Evolutionary conservation across 1,139 yeast genomes (phyloP), one percentile per base, ranked within the genome.

Genomic region (Groenewaldozyma auringiensis): DNA sequence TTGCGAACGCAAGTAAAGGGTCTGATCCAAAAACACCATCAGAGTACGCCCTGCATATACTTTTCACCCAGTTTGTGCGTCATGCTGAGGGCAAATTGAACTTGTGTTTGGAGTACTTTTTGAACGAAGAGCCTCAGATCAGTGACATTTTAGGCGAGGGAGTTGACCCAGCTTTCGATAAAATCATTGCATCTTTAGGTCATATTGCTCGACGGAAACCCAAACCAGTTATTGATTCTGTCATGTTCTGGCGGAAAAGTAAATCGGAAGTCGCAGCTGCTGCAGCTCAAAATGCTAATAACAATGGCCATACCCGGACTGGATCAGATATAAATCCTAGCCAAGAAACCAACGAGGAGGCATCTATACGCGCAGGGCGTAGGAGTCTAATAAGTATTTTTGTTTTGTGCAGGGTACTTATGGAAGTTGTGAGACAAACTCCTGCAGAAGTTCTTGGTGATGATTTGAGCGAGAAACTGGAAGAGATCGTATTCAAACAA

Each of bases 221-320:
- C 0, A 89, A 88, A 58, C 95, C 96, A 0, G 96, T 94, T 2
- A 89, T 94, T 40, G 98, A 94, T 62, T 86, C 95, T 20, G 96
- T 92, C 49, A 89, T 94, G 97, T 89, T 85, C 60, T 92, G 99
- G 99, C 74, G 98, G 49, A 87, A 89, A 62, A 79, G 94, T 3
- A 82, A 92, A 62, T 81, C 94, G 25, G 96, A 89, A 55, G 82
- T 85, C 2, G 88, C 95, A 0, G 74, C 81, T 2, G 71, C 80
- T 68, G 94, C 95, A 0, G 80, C 59, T 18, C 50, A 44, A 40
- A 48, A 42, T 13, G 39, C 41, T 36, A 21, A 27, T 33, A 40
- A 43, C 47, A 41, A 48, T 45, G 50, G 51, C 36, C 48, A 43
- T 33, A 27, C 41, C 1, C 37, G 49, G 1, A 32, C 40, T 6